Base-by-base conservation (phyloP, 345 rosid species). In the Euclidium syriacum region DNA sequence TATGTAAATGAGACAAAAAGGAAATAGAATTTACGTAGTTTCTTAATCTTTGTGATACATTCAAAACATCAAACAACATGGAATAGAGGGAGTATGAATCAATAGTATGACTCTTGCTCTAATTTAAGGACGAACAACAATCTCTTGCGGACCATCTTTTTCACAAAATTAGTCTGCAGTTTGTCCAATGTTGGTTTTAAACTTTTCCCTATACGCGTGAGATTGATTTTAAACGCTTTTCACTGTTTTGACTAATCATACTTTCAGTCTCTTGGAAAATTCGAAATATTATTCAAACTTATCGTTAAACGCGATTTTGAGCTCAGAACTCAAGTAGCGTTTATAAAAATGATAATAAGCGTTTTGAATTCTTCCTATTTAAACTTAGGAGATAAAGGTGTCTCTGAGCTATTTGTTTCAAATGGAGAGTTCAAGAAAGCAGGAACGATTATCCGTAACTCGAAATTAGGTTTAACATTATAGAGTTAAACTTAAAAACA, bases 361-460 rank as follows among this genome's bases (percentile, higher is more conserved):
- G 10, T 36, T 12, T 25, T 7, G 11, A 2, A 10, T n/a, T 0
- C 7, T 33, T 34, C n/a, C 7, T 50, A 3, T 34, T 23, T 61
- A 6, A 79, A 81, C 19, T 49, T 83, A 11, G 79, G 73, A 5
- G 84, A 83, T 16, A 47, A 57, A 40, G 88, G 88, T 19, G 80
- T 83, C 8, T 64, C 55, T 2, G 57, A 52, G 2, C 44, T 83
- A 6, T 75, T 79, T 18, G 17, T 79, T 19, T 54, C 66, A 10
- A 63, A 76, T 10, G 84, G 86, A 3, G 34, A 60, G n/a, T 74
- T 81, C 3, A 41, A 70, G 66, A 58, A 66, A 67, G 16, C 53
- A n/a, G 84, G 81, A 7, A 77, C 42, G 23, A 64, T n/a, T 67
- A 76, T 36, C 27, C 10, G 40, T 53, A 84, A 81, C 64, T 64